These are phyloP conservation scores for Hansenula lynferdii DNA, from an alignment of 1,139 yeast species.

Conservation along the genomic window DNA sequence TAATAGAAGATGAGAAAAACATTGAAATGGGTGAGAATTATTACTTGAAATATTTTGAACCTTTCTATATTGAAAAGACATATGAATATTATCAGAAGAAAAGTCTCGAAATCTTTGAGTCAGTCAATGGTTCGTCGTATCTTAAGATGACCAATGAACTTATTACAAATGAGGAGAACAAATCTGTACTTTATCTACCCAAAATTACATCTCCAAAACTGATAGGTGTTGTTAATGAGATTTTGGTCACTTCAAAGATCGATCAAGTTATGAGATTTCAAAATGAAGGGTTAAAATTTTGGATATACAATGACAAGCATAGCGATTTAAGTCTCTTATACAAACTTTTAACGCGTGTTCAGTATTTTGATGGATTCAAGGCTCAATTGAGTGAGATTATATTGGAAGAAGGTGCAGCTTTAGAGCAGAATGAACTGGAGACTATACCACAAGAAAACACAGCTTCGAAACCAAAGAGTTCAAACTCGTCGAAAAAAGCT, in stretches of 20 bases:
- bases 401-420: conserved; percentile 32
- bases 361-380: conserved; percentile 45
- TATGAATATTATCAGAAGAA: conserved; percentile 48
- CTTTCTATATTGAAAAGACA: conserved; percentile 51
- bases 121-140: conserved; percentile 48
- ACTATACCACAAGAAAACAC: conserved; percentile 9
- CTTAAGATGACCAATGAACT: conserved; percentile 48
- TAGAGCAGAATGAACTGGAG: conserved; percentile 22
- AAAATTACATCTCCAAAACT: conserved; percentile 49
- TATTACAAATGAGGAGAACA: conserved; percentile 52
- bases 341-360: conserved; percentile 50
- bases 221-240: conserved; percentile 51
- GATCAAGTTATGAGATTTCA: conserved; percentile 44
- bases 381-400: conserved; percentile 46
- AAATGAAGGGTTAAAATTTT: conserved; percentile 50
- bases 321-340: conserved; percentile 42
- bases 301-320: conserved; percentile 41
- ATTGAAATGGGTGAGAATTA: conserved; percentile 39
- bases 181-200: conserved; percentile 54
- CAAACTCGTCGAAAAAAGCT: conserved; percentile 28
- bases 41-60: conserved; percentile 65
- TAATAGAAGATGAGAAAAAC: conserved; percentile 34
- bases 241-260: conserved; percentile 57
- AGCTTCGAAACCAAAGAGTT: conserved; percentile 9
- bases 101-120: conserved; percentile 38